Evolutionary conservation across 371 early-diverging fungal species (phyloP).

Genomic region (Mucor plumbeus): DNA sequence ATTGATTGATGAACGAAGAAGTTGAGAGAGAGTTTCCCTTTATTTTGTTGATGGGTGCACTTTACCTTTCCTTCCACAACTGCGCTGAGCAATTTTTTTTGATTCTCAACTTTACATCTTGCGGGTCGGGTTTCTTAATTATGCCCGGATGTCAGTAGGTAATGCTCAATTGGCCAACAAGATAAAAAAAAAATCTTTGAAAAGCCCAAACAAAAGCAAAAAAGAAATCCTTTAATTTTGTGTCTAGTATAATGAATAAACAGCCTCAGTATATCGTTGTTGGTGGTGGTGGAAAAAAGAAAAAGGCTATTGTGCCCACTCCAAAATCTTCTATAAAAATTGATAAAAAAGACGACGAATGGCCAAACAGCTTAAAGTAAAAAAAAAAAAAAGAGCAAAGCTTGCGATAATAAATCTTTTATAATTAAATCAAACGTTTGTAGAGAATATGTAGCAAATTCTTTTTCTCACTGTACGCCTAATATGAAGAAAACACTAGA

Average conservation of each 20-base stretch:
- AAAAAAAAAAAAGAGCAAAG: neutral
- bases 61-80: neutral
- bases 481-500: constrained; percentile 49
- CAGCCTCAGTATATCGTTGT: constrained; percentile 26
- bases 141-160: neutral
- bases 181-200: neutral
- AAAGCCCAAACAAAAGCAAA: neutral
- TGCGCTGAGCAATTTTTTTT: neutral
- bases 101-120: neutral
- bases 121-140: neutral
- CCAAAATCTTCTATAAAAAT: neutral
- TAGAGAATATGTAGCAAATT: constrained; percentile 58
- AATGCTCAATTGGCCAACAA: neutral
- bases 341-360: constrained; percentile 7
- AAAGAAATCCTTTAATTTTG: no score
- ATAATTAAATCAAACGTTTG: neutral
- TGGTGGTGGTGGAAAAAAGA: constrained; percentile 21
- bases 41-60: neutral
- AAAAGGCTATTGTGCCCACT: neutral
- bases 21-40: constrained; percentile 36
- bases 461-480: constrained; percentile 46
- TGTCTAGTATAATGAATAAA: constrained; percentile 2
- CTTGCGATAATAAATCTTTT: neutral
- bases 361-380: constrained; percentile 25
- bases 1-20: constrained; percentile 37